phyloP scores from a whole-genome alignment of 164 flowering plant genomes.

The Cinnamomum micranthum region DNA sequence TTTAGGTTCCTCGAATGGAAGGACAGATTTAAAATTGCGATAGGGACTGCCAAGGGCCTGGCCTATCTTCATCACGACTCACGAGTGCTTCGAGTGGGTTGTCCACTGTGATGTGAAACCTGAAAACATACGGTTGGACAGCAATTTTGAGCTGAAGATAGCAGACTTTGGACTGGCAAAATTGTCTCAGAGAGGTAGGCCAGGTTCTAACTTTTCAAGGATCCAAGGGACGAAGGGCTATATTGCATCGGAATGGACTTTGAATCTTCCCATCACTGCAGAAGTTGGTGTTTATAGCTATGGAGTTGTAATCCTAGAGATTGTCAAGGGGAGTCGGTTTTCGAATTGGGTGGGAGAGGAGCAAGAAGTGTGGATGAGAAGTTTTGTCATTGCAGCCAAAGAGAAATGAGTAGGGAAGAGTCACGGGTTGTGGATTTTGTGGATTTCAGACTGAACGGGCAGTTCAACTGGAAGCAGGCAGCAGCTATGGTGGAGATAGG shows the following conservation, averaged over 20 bases:
- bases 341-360: slow-evolving; percentile 7
- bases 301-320: slow-evolving; percentile 16
- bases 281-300: slow-evolving; percentile 19
- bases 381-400: slow-evolving; percentile 6
- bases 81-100: slow-evolving; percentile 23
- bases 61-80: slow-evolving; percentile 23
- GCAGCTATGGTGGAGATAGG: slow-evolving; percentile 13
- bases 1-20: slow-evolving; percentile 10
- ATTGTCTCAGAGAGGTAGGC: slow-evolving; percentile 12
- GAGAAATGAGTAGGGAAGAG: slow-evolving; percentile 3
- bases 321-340: slow-evolving; percentile 17
- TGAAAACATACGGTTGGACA: slow-evolving; percentile 17
- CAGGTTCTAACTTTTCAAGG: slow-evolving; percentile 12
- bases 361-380: not conserved
- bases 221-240: slow-evolving; percentile 18
- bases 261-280: slow-evolving; percentile 14
- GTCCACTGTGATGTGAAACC: slow-evolving; percentile 24
- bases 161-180: slow-evolving; percentile 20
- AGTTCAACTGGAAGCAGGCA: slow-evolving; percentile 10
- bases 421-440: slow-evolving; percentile 5
- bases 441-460: slow-evolving; percentile 11
- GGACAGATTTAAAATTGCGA: slow-evolving; percentile 8
- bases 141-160: slow-evolving; percentile 15
- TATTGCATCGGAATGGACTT: slow-evolving; percentile 19
- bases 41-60: slow-evolving; percentile 19